Conservation (phyloP, 768 basidiomycete genomes). For the Mycena venus region DNA sequence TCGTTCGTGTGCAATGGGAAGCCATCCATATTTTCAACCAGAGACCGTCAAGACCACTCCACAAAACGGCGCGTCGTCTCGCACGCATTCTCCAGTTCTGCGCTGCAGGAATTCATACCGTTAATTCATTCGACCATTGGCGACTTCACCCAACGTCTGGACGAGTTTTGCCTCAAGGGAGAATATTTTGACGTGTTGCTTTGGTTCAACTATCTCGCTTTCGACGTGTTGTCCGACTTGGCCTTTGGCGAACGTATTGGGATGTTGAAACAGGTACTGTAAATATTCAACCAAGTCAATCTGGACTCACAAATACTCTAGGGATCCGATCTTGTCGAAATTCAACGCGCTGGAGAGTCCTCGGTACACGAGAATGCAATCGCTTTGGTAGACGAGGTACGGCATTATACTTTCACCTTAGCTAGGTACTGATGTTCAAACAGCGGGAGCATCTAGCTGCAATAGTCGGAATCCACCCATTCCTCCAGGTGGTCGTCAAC, state of each 20-base stretch:
- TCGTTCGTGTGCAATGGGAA: constrained; percentile 44
- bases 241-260: constrained; percentile 50
- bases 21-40: constrained; percentile 48
- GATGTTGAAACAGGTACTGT: constrained; percentile 42
- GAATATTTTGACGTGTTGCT: constrained; percentile 39
- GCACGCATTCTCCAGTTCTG: constrained; percentile 44
- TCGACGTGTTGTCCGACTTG: constrained; percentile 49
- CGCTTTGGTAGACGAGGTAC: constrained; percentile 44
- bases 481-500: constrained; percentile 31
- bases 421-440: background rate
- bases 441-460: constrained; percentile 47
- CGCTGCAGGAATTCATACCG: constrained; percentile 35
- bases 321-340: constrained; percentile 43
- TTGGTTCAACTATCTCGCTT: constrained; percentile 52
- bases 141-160: constrained; percentile 36
- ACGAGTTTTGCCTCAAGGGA: constrained; percentile 34
- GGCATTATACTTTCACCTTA: background rate
- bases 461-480: constrained; percentile 43
- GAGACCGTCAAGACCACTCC: constrained; percentile 47
- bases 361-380: constrained; percentile 40
- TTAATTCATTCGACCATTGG: constrained; percentile 35
- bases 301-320: background rate
- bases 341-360: constrained; percentile 35
- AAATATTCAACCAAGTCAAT: background rate
- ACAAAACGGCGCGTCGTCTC: constrained; percentile 47